Evolutionary conservation across 2,329 filamentous ascomycete genomes (phyloP).

Genomic region (Monilinia polystroma): DNA sequence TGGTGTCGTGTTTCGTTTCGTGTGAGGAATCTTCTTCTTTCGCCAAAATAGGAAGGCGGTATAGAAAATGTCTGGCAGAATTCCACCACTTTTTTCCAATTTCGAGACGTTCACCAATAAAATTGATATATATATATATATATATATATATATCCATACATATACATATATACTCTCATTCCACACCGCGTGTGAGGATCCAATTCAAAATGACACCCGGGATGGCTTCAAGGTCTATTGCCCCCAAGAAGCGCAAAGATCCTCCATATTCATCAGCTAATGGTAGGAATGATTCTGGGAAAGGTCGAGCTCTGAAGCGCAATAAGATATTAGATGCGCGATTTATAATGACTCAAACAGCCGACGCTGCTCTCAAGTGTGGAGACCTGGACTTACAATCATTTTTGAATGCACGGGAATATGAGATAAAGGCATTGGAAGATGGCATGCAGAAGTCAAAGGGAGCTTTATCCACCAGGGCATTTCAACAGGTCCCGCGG

Average conservation of each 20-base stretch:
- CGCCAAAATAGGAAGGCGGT: background rate
- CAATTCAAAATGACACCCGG: background rate
- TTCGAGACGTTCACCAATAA: background rate
- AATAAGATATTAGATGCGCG: slow-evolving; percentile 46
- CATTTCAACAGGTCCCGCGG: slow-evolving; percentile 88
- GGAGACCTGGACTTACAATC: slow-evolving; percentile 83
- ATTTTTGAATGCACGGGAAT: slow-evolving; percentile 83
- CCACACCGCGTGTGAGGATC: background rate
- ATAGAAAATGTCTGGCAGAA: background rate
- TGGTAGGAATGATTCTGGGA: slow-evolving; percentile 24
- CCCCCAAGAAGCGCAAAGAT: slow-evolving; percentile 35
- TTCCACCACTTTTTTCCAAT: slow-evolving; percentile 10
- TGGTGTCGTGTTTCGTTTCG: slow-evolving; percentile 16
- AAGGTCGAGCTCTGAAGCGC: slow-evolving; percentile 41
- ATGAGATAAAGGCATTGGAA: slow-evolving; percentile 84
- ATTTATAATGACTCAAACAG: slow-evolving; percentile 47
- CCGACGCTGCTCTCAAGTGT: slow-evolving; percentile 49
- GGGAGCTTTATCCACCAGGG: slow-evolving; percentile 59
- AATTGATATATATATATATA: too few relatives aligned
- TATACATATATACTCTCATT: background rate
- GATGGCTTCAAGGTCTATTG: slow-evolving; percentile 31
- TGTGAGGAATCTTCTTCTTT: background rate
- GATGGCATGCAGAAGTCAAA: slow-evolving; percentile 77
- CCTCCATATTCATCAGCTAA: slow-evolving; percentile 30
- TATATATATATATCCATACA: too few relatives aligned